These are phyloP conservation scores for Collariella sp. DNA, from an alignment of 495 filamentous ascomycete genomes.

Conservation along the genomic window DNA sequence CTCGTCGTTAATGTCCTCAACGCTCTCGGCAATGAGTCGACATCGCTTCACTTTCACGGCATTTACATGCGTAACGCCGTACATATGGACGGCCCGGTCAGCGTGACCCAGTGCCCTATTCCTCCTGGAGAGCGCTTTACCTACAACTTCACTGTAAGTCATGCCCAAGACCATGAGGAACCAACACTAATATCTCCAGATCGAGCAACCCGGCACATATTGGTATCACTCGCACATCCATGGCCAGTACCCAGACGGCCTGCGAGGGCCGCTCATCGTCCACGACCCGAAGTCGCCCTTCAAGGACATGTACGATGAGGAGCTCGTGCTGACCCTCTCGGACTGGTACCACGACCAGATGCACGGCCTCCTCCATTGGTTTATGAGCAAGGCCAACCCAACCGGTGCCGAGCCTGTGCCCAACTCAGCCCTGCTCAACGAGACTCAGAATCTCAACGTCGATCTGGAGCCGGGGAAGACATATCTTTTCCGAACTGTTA, in stretches of 20 bases:
- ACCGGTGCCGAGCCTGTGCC: constrained; percentile 59
- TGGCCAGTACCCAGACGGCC: constrained; percentile 68
- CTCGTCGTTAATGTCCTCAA: constrained; percentile 67
- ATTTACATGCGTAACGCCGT: constrained; percentile 62
- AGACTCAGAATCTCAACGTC: constrained; percentile 47
- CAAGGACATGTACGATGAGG: constrained; percentile 54
- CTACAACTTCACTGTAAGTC: constrained; percentile 67
- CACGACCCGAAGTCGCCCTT: constrained; percentile 58
- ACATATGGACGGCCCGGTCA: constrained; percentile 64
- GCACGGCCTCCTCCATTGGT: constrained; percentile 45
- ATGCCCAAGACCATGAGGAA: not conserved
- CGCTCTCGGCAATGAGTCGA: constrained; percentile 58
- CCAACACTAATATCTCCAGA: constrained; percentile 25
- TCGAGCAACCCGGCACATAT: constrained; percentile 65
- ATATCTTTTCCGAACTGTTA: constrained; percentile 69
- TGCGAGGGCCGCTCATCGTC: constrained; percentile 62
- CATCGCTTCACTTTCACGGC: constrained; percentile 70
- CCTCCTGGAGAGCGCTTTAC: constrained; percentile 55
- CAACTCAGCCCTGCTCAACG: constrained; percentile 61
- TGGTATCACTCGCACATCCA: constrained; percentile 74
- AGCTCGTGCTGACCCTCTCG: constrained; percentile 54
- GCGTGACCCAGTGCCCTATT: constrained; percentile 60
- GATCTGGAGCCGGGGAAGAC: constrained; percentile 59
- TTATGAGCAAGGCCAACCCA: constrained; percentile 51
- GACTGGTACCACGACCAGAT: constrained; percentile 63